These are phyloP conservation scores for Daldinia loculata DNA, from an alignment of 495 filamentous ascomycete genomes.

Conservation along the genomic window DNA sequence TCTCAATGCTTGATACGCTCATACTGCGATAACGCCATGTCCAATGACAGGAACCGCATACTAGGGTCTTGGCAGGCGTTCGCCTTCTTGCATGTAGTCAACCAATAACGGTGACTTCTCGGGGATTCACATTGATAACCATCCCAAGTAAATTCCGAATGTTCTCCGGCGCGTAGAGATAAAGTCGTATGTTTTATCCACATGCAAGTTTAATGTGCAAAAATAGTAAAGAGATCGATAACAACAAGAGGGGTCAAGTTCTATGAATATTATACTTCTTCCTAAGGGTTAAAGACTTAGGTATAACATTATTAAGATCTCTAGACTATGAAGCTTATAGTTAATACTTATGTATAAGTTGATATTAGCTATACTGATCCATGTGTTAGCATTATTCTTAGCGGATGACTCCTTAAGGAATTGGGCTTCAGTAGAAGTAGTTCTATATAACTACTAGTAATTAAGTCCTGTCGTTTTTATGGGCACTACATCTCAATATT, in stretches of 20 bases:
- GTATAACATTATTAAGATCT: neutral
- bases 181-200: neutral
- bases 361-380: too few species aligned
- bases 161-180: slow-evolving; percentile 19
- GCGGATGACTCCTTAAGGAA: too few species aligned
- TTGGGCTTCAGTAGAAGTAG: too few species aligned
- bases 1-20: neutral
- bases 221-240: neutral
- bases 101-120: slow-evolving; percentile 39
- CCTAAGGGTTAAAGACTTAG: neutral
- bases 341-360: too few species aligned
- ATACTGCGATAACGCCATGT: slow-evolving; percentile 20
- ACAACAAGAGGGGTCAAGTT: neutral
- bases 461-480: too few species aligned
- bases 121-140: slow-evolving; percentile 29
- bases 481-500: too few species aligned
- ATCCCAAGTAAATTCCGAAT: slow-evolving; percentile 21
- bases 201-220: neutral
- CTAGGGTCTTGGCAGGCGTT: slow-evolving; percentile 28
- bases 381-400: too few species aligned
- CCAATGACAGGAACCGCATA: slow-evolving; percentile 10
- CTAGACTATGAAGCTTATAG: too few species aligned
- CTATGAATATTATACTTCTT: neutral
- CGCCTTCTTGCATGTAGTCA: slow-evolving; percentile 3
- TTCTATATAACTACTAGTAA: too few species aligned